Percentiles rank a stretch among this genome's conserved stretches.
Conservation (phyloP, 2,329 filamentous ascomycete genomes). For the Biscogniauxia mediterranea region DNA sequence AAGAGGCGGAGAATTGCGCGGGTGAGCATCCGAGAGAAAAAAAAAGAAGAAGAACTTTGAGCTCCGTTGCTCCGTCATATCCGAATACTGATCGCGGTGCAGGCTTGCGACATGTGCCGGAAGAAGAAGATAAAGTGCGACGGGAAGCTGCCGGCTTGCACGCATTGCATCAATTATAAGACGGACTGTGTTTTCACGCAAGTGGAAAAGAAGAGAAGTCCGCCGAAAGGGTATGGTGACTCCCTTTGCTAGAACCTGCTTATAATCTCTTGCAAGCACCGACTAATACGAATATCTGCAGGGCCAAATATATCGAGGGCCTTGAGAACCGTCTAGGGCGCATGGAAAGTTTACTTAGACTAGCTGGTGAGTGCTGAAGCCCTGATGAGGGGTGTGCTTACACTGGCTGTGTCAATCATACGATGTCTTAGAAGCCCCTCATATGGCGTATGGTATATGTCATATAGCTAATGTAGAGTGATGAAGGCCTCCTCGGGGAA, state of each 20-base stretch:
- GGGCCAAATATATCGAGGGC: slow-evolving; percentile 96
- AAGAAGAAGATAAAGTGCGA: slow-evolving; percentile 80
- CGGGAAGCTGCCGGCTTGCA: slow-evolving; percentile 90
- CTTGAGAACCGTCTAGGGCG: slow-evolving; percentile 91
- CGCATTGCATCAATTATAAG: slow-evolving; percentile 97
- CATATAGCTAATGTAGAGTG: slow-evolving; percentile 24
- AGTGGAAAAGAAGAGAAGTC: slow-evolving; percentile 97
- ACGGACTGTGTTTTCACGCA: slow-evolving; percentile 97
- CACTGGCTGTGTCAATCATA: neutral
- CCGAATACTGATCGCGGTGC: slow-evolving; percentile 14
- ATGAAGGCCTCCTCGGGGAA: slow-evolving; percentile 70
- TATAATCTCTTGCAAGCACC: slow-evolving; percentile 1
- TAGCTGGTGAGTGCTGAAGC: slow-evolving; percentile 60
- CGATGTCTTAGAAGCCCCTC: neutral
- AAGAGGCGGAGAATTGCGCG: slow-evolving; percentile 87
- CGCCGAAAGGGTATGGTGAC: slow-evolving; percentile 80
- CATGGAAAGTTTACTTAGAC: slow-evolving; percentile 87
- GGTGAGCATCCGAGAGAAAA: slow-evolving; percentile 48
- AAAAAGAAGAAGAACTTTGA: too few species aligned
- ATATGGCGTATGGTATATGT: neutral
- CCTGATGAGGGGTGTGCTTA: neutral
- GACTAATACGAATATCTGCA: slow-evolving; percentile 34
- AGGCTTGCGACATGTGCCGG: slow-evolving; percentile 90
- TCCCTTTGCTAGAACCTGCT: neutral
- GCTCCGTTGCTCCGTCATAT: neutral